phyloP scores from a whole-genome alignment of 2,329 filamentous ascomycete genomes.

The Pseudogymnoascus sp. region DNA sequence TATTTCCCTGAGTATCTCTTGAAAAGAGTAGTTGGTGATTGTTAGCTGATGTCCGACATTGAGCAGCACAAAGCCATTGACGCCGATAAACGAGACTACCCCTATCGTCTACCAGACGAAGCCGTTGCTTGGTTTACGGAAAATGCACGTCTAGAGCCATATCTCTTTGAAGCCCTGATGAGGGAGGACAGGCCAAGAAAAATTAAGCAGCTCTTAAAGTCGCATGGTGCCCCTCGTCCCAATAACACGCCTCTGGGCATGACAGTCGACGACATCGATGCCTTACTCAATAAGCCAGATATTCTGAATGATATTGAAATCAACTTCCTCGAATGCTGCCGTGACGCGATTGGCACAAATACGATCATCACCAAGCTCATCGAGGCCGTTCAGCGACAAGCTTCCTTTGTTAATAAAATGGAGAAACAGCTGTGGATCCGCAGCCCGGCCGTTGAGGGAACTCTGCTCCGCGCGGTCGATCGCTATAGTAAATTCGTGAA shows the following conservation, averaged over 20 bases:
- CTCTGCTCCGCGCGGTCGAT: constrained; percentile 29
- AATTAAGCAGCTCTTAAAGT: background rate
- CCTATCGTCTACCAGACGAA: background rate
- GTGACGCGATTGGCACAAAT: constrained; percentile 9
- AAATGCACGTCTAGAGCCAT: background rate
- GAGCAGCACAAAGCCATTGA: background rate
- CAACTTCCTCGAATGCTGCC: background rate
- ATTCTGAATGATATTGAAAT: background rate
- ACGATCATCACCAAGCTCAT: constrained; percentile 17
- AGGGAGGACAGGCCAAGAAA: background rate
- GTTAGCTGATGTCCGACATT: background rate
- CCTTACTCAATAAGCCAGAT: background rate
- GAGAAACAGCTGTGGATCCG: constrained; percentile 33
- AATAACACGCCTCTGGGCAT: background rate
- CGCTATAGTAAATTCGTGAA: constrained; percentile 35
- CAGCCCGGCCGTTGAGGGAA: constrained; percentile 31
- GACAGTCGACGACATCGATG: background rate
- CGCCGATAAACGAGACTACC: background rate
- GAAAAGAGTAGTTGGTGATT: background rate
- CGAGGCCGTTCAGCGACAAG: constrained; percentile 33
- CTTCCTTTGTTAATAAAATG: constrained; percentile 37
- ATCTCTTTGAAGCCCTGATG: background rate
- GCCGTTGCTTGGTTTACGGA: background rate
- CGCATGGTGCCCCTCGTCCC: background rate
- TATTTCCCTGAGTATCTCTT: constrained; percentile 5